Base-by-base conservation (phyloP, 306 rosid genomes). In the Alnus glutinosa region DNA sequence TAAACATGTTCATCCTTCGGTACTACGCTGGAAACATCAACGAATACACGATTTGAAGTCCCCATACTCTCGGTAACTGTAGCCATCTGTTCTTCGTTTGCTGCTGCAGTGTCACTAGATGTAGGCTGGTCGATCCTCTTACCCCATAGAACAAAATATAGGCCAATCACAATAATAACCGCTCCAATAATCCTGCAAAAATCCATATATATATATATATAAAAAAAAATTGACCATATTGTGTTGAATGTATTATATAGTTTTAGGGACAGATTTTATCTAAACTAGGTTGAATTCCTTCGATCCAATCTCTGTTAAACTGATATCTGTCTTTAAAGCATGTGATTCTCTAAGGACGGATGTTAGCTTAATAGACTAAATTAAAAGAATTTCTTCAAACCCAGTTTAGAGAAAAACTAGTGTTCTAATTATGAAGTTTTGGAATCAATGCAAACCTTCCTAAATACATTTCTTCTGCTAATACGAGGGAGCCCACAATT, bases 61-160 rank as follows among this genome's bases (percentile, higher is more conserved):
- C 63, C 49, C 59, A 13, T 36, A 9, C 51, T 50, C 57, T 37
- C 32, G 1, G 32, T 9, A 5, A 48, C 16, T 70, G 39, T 10
- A 4, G 73, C 48, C 39, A 12, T 64, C 4, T 30, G 32, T 16
- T 77, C 82, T 68, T 50, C 66, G 15, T n/a, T 77, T 74, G 37
- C 23, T 75, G 48, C 63, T 50, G 5, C 69, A n/a, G 42, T 63
- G 16, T 55, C 57, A 16, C 30, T 36, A 44, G 70, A 37, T 82
- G 79, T 36, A 61, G 62, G 4, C 36, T 66, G 64, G 42, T 83
- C 87, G 30, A 70, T 76, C 64, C 77, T 81, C 68, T 78, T 83
- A 0, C 87, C 91, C 87, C 91, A 88, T 39, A 83, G 74, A 55
- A 81, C 79, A 49, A 81, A 14, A 32, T 83, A 78, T 28, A 80